Conservation (phyloP, 2,329 filamentous ascomycete genomes). For the Paracoccidioides brasiliensis region DNA sequence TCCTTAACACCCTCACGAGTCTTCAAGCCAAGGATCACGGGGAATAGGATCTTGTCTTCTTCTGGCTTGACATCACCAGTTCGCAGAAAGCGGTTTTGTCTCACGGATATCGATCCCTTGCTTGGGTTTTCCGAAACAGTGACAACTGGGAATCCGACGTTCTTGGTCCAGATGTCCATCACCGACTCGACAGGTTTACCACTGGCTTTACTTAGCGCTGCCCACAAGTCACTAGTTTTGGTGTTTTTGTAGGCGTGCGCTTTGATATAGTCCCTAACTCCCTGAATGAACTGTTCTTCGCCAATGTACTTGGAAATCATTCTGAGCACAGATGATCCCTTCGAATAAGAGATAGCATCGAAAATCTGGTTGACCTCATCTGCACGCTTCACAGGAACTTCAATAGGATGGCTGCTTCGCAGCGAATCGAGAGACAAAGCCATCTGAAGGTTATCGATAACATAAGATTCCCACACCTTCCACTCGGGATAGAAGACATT, state of each 20-base stretch:
- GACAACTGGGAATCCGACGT: conserved; percentile 85
- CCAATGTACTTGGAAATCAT: conserved; percentile 96
- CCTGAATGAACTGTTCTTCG: conserved; percentile 85
- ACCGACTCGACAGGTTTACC: conserved; percentile 82
- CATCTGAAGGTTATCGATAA: conserved; percentile 81
- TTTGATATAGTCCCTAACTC: conserved; percentile 79
- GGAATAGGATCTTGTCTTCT: conserved; percentile 77
- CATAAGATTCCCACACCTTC: conserved; percentile 95
- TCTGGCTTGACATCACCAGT: conserved; percentile 89
- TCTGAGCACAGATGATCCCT: conserved; percentile 86
- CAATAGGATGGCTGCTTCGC: conserved; percentile 89
- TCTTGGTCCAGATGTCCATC: conserved; percentile 95
- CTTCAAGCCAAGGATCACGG: conserved; percentile 75
- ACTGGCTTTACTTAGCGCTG: conserved; percentile 71
- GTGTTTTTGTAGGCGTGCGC: conserved; percentile 97
- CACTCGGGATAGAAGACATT: conserved; percentile 94
- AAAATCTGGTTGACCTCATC: conserved; percentile 98
- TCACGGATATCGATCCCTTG: conserved; percentile 64
- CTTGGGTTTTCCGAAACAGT: conserved; percentile 65
- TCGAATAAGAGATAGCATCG: conserved; percentile 93
- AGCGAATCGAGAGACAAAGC: conserved; percentile 80
- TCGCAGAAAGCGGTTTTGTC: conserved; percentile 88
- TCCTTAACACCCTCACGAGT: conserved; percentile 64
- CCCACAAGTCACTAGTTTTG: conserved; percentile 80
- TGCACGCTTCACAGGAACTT: conserved; percentile 87